Base-by-base conservation (phyloP, 148 eudicot genomes). In the Gaultheria prostrata region DNA sequence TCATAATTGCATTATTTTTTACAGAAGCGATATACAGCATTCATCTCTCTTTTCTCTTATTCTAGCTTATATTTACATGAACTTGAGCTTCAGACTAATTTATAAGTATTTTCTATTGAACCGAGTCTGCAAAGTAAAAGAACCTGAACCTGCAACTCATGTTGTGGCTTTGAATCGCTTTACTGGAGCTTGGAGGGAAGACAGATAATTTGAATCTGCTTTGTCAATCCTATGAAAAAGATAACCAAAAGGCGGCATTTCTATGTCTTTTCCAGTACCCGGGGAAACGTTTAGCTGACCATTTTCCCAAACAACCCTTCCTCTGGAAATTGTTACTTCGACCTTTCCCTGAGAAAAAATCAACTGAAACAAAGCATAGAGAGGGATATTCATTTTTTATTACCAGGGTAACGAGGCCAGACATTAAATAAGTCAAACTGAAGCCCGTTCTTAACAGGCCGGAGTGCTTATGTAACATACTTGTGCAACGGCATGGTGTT, bases 321-420 rank as follows among this genome's bases (percentile, higher is more conserved):
- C 99, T 78, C 98, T 94, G 12, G 98, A 93, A 70, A 97, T 97
- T 17, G 98, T 97, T 87, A 92, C 95, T 86, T 97, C 99, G 78
- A 97, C 96, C 80, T 89, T 92, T 83, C 99, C 99, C 99, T 97
- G 87, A 9, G 65, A 56, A 85, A 77, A 8, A 28, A 67, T 48
- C 28, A 17, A 26, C 28, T 49, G 20, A 26, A 76, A 76, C 35
- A 24, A 26, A 39, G 26, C 6, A 48, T 46, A 45, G 9, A 46
- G 43, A 39, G 20, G 12, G 15, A 56, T 8, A n/a, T 11, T 12
- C 14, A 28, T 5, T 74, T 21, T 35, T 18, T 65, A 30, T 54
- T 63, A 30, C 17, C 67, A 80, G 10, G 56, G 54, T 20, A 80
- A 45, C 24, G 54, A 73, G 50, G 77, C 46, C 49, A 35, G 28